A percentile compares a stretch with the other conserved stretches of the same genome.
Evolutionary conservation across 2,329 filamentous ascomycete genomes (phyloP).

Genomic region (Alternaria hordeiaustralica): DNA sequence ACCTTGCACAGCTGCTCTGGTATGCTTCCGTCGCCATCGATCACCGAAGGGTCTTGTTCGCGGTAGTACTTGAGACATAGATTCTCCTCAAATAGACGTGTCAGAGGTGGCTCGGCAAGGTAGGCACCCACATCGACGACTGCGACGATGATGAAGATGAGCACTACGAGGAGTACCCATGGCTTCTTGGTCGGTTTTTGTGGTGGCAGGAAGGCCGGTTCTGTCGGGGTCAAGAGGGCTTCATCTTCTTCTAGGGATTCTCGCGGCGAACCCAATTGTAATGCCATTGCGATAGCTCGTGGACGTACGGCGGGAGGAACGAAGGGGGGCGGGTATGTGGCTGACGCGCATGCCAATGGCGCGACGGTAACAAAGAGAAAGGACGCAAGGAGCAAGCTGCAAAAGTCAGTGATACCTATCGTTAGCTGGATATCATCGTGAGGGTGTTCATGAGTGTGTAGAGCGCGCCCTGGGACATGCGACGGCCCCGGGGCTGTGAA

Average conservation of each 20-base stretch:
- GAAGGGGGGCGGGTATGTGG: background rate
- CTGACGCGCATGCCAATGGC: background rate
- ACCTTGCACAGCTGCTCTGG: constrained; percentile 59
- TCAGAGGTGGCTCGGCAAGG: constrained; percentile 54
- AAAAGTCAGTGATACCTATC: background rate
- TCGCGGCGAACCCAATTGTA: constrained; percentile 8
- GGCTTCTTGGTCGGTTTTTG: constrained; percentile 31
- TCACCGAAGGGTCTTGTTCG: constrained; percentile 51
- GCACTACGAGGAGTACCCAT: constrained; percentile 38
- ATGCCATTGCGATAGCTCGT: constrained; percentile 13
- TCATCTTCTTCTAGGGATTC: constrained; percentile 27
- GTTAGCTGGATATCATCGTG: background rate
- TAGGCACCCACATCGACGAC: constrained; percentile 56
- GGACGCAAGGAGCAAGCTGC: background rate
- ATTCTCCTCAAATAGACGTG: constrained; percentile 58
- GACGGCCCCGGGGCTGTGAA: background rate
- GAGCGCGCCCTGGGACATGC: background rate
- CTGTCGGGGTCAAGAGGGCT: constrained; percentile 23
- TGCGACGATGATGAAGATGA: constrained; percentile 52
- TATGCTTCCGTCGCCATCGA: constrained; percentile 51
- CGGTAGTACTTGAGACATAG: constrained; percentile 56
- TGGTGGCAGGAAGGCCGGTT: background rate
- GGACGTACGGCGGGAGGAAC: background rate
- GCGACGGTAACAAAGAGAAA: background rate
- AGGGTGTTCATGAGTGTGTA: background rate